Evolutionary conservation across 139 green algal species (phyloP).

Genomic region (Trebouxia sp.): DNA sequence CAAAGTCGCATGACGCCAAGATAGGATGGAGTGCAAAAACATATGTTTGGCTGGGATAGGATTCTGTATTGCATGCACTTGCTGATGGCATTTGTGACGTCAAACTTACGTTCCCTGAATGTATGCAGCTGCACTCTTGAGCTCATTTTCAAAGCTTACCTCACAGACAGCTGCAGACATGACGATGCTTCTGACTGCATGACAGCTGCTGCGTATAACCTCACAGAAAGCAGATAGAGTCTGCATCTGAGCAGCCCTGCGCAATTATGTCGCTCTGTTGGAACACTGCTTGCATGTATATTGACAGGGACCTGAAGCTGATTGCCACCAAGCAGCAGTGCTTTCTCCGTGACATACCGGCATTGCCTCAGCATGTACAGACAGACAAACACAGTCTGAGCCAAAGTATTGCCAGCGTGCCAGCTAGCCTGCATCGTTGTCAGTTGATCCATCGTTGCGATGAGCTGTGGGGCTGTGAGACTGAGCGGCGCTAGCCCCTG

Average conservation of each 20-base stretch:
- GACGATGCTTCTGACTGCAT: slow-evolving; percentile 58
- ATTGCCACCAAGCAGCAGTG: background rate
- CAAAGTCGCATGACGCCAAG: background rate
- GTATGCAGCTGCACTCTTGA: too few species aligned
- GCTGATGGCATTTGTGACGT: too few species aligned
- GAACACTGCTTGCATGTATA: too few species aligned
- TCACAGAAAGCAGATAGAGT: slow-evolving; percentile 70
- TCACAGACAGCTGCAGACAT: slow-evolving; percentile 66
- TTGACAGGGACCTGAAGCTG: background rate
- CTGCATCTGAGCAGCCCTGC: slow-evolving; percentile 45
- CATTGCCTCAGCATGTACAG: slow-evolving; percentile 81
- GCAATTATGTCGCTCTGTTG: too few species aligned
- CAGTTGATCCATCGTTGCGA: slow-evolving; percentile 61
- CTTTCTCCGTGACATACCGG: slow-evolving; percentile 44
- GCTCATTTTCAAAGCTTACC: too few species aligned
- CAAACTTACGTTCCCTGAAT: too few species aligned
- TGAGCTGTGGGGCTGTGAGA: slow-evolving; percentile 37
- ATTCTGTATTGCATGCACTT: too few species aligned
- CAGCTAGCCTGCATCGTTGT: slow-evolving; percentile 71
- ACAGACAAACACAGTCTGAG: slow-evolving; percentile 83
- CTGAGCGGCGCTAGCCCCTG: slow-evolving; percentile 49
- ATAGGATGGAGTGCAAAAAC: background rate
- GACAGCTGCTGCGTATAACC: slow-evolving; percentile 54
- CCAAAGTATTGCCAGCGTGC: slow-evolving; percentile 68
- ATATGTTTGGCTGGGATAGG: background rate